Percentiles rank a stretch among this genome's conserved stretches.
Evolutionary conservation across 2,329 filamentous ascomycete species (phyloP).

Genomic region (Colletotrichum musae): DNA sequence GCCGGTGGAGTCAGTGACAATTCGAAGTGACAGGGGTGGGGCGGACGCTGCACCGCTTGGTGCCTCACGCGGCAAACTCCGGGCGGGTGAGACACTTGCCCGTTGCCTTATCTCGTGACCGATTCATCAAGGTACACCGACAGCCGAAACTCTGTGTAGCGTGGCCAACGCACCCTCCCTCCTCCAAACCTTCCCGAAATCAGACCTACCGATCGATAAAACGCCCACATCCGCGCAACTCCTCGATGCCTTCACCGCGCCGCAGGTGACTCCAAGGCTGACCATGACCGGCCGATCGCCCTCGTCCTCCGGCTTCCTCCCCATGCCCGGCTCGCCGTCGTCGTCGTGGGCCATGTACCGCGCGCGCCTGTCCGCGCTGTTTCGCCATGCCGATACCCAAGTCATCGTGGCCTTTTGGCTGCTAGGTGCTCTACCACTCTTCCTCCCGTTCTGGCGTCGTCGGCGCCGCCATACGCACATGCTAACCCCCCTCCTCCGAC

Average conservation of each 20-base stretch:
- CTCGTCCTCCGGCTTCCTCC: slow-evolving; percentile 64
- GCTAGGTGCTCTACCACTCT: slow-evolving; percentile 73
- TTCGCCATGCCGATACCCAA: slow-evolving; percentile 77
- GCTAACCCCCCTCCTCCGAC: slow-evolving; percentile 18
- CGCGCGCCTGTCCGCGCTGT: slow-evolving; percentile 73
- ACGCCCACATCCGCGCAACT: not conserved
- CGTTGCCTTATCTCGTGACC: slow-evolving; percentile 32
- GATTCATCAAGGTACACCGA: not conserved
- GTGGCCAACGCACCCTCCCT: not conserved
- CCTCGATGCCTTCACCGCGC: slow-evolving; percentile 30
- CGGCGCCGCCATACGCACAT: too few species aligned
- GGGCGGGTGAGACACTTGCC: slow-evolving; percentile 16
- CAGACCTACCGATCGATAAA: not conserved
- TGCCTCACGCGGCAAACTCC: not conserved
- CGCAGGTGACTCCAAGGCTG: slow-evolving; percentile 7
- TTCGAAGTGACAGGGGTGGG: not conserved
- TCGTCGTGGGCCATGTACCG: slow-evolving; percentile 83
- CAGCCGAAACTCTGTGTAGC: not conserved
- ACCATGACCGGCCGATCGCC: slow-evolving; percentile 56
- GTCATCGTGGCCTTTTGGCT: slow-evolving; percentile 92
- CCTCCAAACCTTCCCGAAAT: not conserved
- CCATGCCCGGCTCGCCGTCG: slow-evolving; percentile 70
- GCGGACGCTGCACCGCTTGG: too few species aligned
- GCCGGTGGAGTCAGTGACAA: slow-evolving; percentile 4
- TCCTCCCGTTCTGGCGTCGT: not conserved